A percentile compares a stretch with the other conserved stretches of the same genome.
These are phyloP conservation scores for Didymella keratinophila DNA, from an alignment of 2,329 filamentous ascomycete species.

Conservation along the genomic window DNA sequence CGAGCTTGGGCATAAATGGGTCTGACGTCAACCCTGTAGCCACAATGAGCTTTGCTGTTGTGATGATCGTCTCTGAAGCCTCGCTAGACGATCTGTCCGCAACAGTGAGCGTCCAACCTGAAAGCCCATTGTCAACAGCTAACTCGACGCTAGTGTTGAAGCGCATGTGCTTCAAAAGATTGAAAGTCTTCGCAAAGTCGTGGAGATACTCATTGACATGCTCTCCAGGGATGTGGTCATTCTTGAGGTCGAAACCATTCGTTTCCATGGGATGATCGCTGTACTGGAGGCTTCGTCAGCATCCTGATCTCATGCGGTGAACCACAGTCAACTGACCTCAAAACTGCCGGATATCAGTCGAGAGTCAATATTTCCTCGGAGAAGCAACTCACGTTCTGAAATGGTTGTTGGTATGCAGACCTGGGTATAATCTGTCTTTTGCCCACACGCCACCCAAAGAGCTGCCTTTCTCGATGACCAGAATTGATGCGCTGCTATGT, in stretches of 20 bases:
- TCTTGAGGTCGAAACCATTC: slow-evolving; percentile 40
- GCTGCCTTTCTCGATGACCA: slow-evolving; percentile 54
- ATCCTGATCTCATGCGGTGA: background rate
- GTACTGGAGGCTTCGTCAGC: slow-evolving; percentile 36
- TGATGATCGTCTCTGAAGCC: slow-evolving; percentile 16
- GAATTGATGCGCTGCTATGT: slow-evolving; percentile 52
- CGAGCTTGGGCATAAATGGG: slow-evolving; percentile 62
- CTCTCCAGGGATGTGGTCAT: slow-evolving; percentile 67
- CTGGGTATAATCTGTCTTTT: slow-evolving; percentile 53
- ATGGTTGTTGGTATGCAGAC: slow-evolving; percentile 56
- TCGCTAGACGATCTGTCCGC: background rate
- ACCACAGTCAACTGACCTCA: slow-evolving; percentile 20
- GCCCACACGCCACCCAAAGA: slow-evolving; percentile 56
- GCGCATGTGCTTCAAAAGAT: slow-evolving; percentile 58
- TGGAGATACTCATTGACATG: slow-evolving; percentile 66
- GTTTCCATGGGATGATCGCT: slow-evolving; percentile 47
- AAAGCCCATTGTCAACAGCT: slow-evolving; percentile 51
- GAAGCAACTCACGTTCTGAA: slow-evolving; percentile 44
- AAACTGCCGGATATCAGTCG: slow-evolving; percentile 13
- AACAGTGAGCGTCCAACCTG: slow-evolving; percentile 35
- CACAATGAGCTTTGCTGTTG: slow-evolving; percentile 62
- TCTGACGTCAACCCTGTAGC: slow-evolving; percentile 70
- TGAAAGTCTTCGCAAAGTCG: slow-evolving; percentile 53
- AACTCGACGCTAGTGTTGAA: slow-evolving; percentile 61
- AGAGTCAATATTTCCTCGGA: no score